Base-by-base conservation (phyloP, 331 rosid genomes). In the Malus hybrid region DNA sequence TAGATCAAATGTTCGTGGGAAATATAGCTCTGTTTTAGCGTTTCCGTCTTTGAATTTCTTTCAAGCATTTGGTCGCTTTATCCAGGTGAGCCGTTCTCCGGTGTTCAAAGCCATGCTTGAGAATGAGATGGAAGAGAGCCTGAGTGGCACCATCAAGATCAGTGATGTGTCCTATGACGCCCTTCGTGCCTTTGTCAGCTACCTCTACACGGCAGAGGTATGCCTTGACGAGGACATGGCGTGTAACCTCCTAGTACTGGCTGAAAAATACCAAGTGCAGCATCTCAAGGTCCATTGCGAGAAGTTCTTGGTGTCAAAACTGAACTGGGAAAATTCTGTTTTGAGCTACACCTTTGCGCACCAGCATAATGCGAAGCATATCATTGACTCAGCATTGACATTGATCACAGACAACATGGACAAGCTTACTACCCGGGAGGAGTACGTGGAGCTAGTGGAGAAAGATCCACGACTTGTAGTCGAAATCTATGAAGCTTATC, bases 31-130 rank as follows among this genome's bases (percentile, higher is more conserved):
- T 63, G 52, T 64, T 22, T 66, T 50, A 54, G n/a, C 46, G 46
- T 39, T 14, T 60, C 19, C 55, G 13, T 71, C 32, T 16, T 71
- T 69, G 52, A 56, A 72, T 29, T 18, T 76, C 50, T 73, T 27
- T 44, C 69, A 39, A 31, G 42, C 66, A n/a, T 68, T 42, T 71
- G 19, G 46, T 10, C 71, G 24, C 28, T 14, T 11, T 9, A 73
- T 74, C 70, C 86, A 92, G 99, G 86, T 57, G 61, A 90, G 86
- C 64, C 96, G 97, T 69, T 94, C 99, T 48, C 96, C 90, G 5
- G 97, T 94, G 55, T 92, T 94, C 81, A 84, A 77, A 85, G 97
- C 96, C 54, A 92, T 94, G 97, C 91, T 94, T 2, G 97, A 92
- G 79, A 92, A 85, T 65, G 93, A 94, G 64, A 94, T 92, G 99